Conservation (phyloP, 768 basidiomycete species). For the Boletales sp. region DNA sequence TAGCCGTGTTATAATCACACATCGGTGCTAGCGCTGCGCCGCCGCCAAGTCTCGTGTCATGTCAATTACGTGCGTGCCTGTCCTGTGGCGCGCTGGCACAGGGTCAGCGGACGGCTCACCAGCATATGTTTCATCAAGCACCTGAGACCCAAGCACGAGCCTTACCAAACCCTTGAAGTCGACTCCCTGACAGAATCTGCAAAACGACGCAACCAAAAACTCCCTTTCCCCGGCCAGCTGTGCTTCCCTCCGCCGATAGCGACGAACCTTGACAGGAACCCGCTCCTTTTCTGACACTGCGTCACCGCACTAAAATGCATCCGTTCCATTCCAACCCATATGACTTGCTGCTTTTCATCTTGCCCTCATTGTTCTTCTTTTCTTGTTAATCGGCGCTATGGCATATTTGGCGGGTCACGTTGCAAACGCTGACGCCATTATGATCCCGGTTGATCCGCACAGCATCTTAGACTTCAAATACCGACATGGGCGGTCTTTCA, state of each 20-base stretch:
- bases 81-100: not conserved
- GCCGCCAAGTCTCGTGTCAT: not conserved
- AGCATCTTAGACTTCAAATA: not conserved
- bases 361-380: not conserved
- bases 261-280: conserved; percentile 2
- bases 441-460: not conserved
- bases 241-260: not conserved
- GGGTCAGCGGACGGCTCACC: not conserved
- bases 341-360: not conserved
- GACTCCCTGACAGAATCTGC: not conserved
- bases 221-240: not conserved
- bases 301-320: not conserved
- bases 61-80: not conserved
- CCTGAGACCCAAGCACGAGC: no score
- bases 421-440: conserved; percentile 1
- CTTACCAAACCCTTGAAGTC: no score
- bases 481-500: not conserved
- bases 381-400: not conserved
- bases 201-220: not conserved
- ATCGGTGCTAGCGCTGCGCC: not conserved
- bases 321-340: not conserved
- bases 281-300: not conserved
- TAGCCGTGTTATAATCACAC: no score
- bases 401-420: not conserved
- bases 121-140: no score